Evolutionary conservation across 495 filamentous ascomycete genomes (phyloP), one percentile per base, ranked within the genome.

Genomic region (Penicillium psychrofluorescens): DNA sequence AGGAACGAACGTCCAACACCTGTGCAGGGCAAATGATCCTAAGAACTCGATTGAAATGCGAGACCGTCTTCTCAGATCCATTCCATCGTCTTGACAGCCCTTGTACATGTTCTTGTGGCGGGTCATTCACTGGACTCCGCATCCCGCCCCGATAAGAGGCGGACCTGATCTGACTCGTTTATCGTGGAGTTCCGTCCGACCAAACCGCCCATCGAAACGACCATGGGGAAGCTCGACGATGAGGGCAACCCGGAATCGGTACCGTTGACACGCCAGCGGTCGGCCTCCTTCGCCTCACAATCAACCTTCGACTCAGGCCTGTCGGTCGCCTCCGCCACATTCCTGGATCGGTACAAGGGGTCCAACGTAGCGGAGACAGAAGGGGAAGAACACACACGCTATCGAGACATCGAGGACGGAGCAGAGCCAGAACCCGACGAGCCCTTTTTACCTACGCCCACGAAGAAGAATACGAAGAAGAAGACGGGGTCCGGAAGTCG

Each of bases 341-440:
- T 63, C 43, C 56, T 66, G 13, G 52, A 55, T 28, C 56, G 58
- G 35, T 36, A 56, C 46, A 64, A 63, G 44, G 43, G 44, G 35
- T 44, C 48, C 38, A 15, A 41, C 34, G 38, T 51, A 34, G 28
- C 50, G 15, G 36, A 16, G 36, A 41, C 42, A 29, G 50, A 50
- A 33, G 33, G 29, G 9, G 44, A 48, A 11, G 51, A 43, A 7
- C 49, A 22, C 2, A 22, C 22, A 22, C 22, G 48, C 58, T 71
- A 71, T 46, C 57, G 62, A 6, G 67, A 71, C 52, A 48, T 67
- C 14, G 67, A 71, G 45, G 63, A 68, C 41, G 63, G 62, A 28
- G 44, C 12, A 12, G 61, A 65, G 8, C 22, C 44, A 6, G 52
- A 43, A 8, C 28, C 40, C 0, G 57, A 60, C 16, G 62, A 64